Percentiles rank a stretch among this genome's conserved stretches.
Conservation (phyloP, 257 asterid species). For the Solanum boliviense region DNA sequence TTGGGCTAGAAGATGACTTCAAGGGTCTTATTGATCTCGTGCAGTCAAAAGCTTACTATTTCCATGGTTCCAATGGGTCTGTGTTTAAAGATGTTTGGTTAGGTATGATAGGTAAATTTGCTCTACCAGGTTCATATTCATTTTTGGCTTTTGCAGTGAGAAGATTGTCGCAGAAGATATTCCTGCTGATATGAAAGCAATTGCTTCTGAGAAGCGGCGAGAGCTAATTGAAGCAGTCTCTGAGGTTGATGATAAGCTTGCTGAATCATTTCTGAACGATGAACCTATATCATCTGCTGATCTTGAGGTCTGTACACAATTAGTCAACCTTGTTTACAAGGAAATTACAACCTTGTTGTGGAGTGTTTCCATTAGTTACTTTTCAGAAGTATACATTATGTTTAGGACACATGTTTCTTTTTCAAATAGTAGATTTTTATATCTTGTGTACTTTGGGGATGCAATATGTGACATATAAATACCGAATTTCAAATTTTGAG, state of each 20-base stretch:
- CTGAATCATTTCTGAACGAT: constrained; percentile 80
- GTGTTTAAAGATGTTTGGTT: constrained; percentile 17
- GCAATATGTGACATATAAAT: background rate
- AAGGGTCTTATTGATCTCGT: constrained; percentile 90
- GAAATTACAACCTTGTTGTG: background rate
- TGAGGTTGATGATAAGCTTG: constrained; percentile 94
- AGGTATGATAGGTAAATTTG: background rate
- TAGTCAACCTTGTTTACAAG: background rate
- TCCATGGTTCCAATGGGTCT: constrained; percentile 88
- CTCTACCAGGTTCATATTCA: background rate
- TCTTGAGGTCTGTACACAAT: constrained; percentile 55
- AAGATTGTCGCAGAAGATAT: constrained; percentile 58
- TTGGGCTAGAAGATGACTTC: constrained; percentile 95
- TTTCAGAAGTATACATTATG: background rate
- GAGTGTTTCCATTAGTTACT: background rate
- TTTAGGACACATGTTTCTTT: background rate
- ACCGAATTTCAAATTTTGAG: background rate
- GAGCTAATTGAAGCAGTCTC: constrained; percentile 84
- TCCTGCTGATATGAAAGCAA: constrained; percentile 61
- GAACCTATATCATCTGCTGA: constrained; percentile 76
- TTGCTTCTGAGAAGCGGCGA: constrained; percentile 74
- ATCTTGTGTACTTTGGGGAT: background rate
- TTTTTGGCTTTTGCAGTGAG: constrained; percentile 45
- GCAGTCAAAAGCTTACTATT: constrained; percentile 64
- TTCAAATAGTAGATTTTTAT: background rate